Conservation (phyloP, 2,329 filamentous ascomycete species). For the Aspergillus uvarum region DNA sequence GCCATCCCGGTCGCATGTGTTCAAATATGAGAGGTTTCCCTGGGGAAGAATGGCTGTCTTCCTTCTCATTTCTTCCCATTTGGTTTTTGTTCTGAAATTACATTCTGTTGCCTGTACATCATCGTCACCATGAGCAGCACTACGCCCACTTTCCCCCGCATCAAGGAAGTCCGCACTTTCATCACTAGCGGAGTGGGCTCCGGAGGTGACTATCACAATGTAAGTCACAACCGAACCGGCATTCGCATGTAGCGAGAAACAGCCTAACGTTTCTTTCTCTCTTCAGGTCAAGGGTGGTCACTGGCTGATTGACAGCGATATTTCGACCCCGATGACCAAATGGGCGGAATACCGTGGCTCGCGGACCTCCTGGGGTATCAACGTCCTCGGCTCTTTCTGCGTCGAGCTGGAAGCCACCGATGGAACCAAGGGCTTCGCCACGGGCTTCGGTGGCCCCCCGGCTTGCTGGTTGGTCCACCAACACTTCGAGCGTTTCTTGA, state of each 20-base stretch:
- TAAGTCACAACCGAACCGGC: constrained; percentile 50
- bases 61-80: constrained; percentile 12
- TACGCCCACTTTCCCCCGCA: constrained; percentile 40
- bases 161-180: constrained; percentile 48
- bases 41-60: not conserved
- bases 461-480: constrained; percentile 92
- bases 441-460: constrained; percentile 88
- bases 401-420: constrained; percentile 86
- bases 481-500: constrained; percentile 88
- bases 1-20: not conserved
- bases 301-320: constrained; percentile 89
- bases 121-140: constrained; percentile 31
- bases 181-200: constrained; percentile 49
- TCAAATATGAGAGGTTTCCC: constrained; percentile 21
- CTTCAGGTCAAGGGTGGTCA: constrained; percentile 48
- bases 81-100: constrained; percentile 3
- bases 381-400: constrained; percentile 88
- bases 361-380: constrained; percentile 91
- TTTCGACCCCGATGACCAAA: constrained; percentile 86
- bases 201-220: constrained; percentile 76
- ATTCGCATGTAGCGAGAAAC: not conserved
- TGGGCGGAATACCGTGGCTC: constrained; percentile 88
- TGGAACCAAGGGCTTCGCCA: constrained; percentile 91
- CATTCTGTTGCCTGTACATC: not conserved
- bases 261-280: not conserved